Evolutionary conservation across 169 alveolate genomes (phyloP), one percentile per base, ranked within the genome.

Genomic region (Plasmodium coatneyi): DNA sequence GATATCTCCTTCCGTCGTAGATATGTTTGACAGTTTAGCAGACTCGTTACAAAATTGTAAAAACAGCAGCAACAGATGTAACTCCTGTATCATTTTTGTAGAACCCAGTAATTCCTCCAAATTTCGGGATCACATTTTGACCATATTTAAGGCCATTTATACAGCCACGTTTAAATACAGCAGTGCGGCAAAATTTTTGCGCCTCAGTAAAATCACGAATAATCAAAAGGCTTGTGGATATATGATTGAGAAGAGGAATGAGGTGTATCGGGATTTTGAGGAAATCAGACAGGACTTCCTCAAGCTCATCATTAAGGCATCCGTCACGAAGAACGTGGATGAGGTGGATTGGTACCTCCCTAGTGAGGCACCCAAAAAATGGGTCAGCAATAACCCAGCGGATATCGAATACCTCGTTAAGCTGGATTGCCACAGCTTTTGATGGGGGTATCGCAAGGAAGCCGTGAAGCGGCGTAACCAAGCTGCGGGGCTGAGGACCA

Each of bases 51-150:
- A 92, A 22, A 94, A 82, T 19, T 76, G 80, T 54, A 80, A 39
- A 71, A 71, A 12, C 60, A 79, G 43, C 16, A 82, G 54, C 28
- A 66, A 80, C 32, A 72, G 56, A 87, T 80, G 30, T 56, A 34
- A 76, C 81, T 89, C 84, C 12, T 71, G 30, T 3, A 86, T 86
- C 41, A 86, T 86, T 39, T 86, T 86, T 86, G 84, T 86, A 3
- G 93, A 86, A 39, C 93, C 93, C 46, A 95, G 96, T 12, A 96
- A 96, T 66, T 92, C 94, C 19, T 92, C 96, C 76, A 96, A 96
- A 76, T 95, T 96, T 83, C 34, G 96, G 60, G 97, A 96, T 92
- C 97, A 96, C 71, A 91, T 96, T n/a, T 81, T 93, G n/a, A 96
- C 96, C 34, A 92, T 96, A n/a, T 82, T 95, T 22, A 94, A 95